Evolutionary conservation across 768 basidiomycete species (phyloP).

Genomic region (Mycena crocata): DNA sequence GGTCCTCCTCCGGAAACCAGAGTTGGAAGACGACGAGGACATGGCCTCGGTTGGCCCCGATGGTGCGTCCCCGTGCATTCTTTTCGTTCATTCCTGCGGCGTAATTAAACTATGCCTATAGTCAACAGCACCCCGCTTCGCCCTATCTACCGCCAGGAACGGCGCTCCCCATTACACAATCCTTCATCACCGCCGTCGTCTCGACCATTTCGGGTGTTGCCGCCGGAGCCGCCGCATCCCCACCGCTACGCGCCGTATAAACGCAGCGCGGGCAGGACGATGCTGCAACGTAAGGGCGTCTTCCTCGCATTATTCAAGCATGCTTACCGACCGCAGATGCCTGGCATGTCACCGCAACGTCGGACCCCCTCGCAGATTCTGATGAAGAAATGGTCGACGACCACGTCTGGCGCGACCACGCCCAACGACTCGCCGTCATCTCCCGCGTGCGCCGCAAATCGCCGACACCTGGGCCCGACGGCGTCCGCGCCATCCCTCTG

Average conservation of each 20-base stretch:
- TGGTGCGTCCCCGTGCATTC: not conserved
- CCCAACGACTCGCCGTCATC: slow-evolving; percentile 71
- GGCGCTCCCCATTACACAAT: slow-evolving; percentile 12
- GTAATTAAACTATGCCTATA: not conserved
- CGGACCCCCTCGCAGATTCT: slow-evolving; percentile 81
- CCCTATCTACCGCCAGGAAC: slow-evolving; percentile 13
- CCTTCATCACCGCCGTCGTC: not conserved
- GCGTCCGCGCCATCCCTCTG: slow-evolving; percentile 26
- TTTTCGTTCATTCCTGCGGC: no score
- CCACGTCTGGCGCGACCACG: slow-evolving; percentile 71
- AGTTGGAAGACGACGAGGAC: slow-evolving; percentile 36
- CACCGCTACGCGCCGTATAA: slow-evolving; percentile 38
- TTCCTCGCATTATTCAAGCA: slow-evolving; percentile 8
- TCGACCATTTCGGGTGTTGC: not conserved
- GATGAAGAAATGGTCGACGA: slow-evolving; percentile 79
- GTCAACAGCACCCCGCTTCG: slow-evolving; percentile 7
- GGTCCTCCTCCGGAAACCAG: slow-evolving; percentile 33
- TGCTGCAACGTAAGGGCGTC: slow-evolving; percentile 69
- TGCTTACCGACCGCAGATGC: slow-evolving; percentile 61
- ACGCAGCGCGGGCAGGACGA: slow-evolving; percentile 52
- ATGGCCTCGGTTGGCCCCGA: not conserved
- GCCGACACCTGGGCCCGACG: slow-evolving; percentile 65
- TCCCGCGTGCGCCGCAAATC: slow-evolving; percentile 65
- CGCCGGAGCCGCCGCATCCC: slow-evolving; percentile 7
- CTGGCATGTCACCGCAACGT: slow-evolving; percentile 73